Conservation (phyloP, 1,139 yeast species). For the Sporopachydermia cereana region DNA sequence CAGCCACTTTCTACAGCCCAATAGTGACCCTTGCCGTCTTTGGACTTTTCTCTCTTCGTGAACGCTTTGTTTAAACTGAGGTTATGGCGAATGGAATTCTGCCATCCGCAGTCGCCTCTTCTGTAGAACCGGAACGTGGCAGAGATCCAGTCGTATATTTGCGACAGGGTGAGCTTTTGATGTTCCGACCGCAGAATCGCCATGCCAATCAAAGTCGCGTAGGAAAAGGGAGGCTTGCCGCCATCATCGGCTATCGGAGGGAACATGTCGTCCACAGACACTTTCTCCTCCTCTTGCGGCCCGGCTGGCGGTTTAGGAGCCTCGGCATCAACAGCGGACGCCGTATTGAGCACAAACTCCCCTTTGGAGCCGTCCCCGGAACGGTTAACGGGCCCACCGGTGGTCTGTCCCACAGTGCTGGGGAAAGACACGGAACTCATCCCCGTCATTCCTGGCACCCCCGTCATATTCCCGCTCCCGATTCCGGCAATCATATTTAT, state of each 20-base stretch:
- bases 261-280: slow-evolving; percentile 8
- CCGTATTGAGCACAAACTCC: background rate
- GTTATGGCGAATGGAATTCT: slow-evolving; percentile 80
- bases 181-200: slow-evolving; percentile 80
- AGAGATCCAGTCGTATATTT: slow-evolving; percentile 88
- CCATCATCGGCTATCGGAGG: slow-evolving; percentile 29
- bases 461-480: background rate
- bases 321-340: no score
- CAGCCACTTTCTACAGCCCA: slow-evolving; percentile 85
- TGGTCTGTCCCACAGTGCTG: background rate
- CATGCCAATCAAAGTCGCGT: slow-evolving; percentile 90
- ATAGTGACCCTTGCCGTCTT: slow-evolving; percentile 93
- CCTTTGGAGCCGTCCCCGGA: background rate
- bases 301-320: background rate
- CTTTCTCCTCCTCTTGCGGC: background rate
- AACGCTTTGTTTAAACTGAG: slow-evolving; percentile 79
- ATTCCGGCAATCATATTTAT: background rate
- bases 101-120: slow-evolving; percentile 89
- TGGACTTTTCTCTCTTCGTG: slow-evolving; percentile 81
- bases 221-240: slow-evolving; percentile 82
- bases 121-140: slow-evolving; percentile 77
- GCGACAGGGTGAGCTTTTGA: slow-evolving; percentile 73
- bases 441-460: no score
- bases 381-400: background rate
- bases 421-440: background rate